Evolutionary conservation across 148 eudicot genomes (phyloP), one percentile per base, ranked within the genome.

Genomic region (Silene conica): DNA sequence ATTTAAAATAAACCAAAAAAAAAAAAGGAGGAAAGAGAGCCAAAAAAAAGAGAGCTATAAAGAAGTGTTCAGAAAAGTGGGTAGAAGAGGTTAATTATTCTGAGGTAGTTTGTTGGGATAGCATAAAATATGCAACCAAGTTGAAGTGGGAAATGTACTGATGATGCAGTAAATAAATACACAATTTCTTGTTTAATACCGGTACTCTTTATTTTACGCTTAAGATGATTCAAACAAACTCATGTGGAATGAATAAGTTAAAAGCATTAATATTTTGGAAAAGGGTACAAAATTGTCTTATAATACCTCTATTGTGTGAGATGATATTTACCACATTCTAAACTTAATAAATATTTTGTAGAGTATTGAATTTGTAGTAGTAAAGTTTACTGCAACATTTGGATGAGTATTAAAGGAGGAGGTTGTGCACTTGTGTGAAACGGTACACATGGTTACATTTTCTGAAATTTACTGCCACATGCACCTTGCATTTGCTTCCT

Each of bases 21-120:
- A 26, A 43, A 15, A 48, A 71, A 71, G 20, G 15, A 28, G 54
- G 55, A 19, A 22, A 28, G 66, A 46, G 8, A 63, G 28, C 56
- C 19, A 15, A 28, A 71, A 70, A 19, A 56, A 28, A 66, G 26
- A 43, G 41, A 59, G 82, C 73, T 67, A 76, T 76, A 50, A 80
- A 80, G 76, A 67, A 34, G 80, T 67, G 2, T 67, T 31, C 79
- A 76, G 82, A 67, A 61, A 67, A 76, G 73, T 76, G 65, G 83
- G 83, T 80, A 80, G 73, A 70, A 26, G 14, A n/a, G 71, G 70
- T 79, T 70, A 74, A 74, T 69, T 38, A 62, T 79, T 74, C 78
- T 69, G 74, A 21, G 52, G 18, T 28, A 80, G 79, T 80, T 76
- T 80, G 82, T 80, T 76, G 79, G 82, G 50, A 10, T n/a, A 68